phyloP scores from a whole-genome alignment of 2,329 filamentous ascomycete genomes.

The Ceratocystis ficicola region DNA sequence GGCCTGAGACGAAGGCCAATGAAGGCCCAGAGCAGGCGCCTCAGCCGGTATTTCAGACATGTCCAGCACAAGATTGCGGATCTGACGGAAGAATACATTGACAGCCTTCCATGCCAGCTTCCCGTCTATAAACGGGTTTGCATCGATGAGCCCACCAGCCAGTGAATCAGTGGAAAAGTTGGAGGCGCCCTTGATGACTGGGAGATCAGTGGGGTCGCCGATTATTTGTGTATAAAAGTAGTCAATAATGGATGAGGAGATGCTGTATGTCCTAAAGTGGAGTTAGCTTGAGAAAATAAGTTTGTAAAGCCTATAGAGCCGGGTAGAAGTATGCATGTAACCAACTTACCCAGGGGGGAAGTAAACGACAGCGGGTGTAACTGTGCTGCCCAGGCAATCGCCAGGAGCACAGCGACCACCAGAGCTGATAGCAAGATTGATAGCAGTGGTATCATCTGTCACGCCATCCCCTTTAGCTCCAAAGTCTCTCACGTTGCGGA shows the following conservation, averaged over 20 bases:
- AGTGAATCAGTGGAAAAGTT: slow-evolving; percentile 32
- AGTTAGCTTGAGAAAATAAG: neutral
- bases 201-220: slow-evolving; percentile 50
- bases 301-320: neutral
- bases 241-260: slow-evolving; percentile 57
- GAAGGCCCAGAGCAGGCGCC: slow-evolving; percentile 43
- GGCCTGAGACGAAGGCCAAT: slow-evolving; percentile 57
- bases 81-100: slow-evolving; percentile 48
- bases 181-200: slow-evolving; percentile 43
- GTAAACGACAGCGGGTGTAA: slow-evolving; percentile 32
- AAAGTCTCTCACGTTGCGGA: slow-evolving; percentile 38
- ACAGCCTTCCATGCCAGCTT: slow-evolving; percentile 41
- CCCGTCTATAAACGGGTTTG: slow-evolving; percentile 34
- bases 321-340: neutral
- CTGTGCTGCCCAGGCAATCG: slow-evolving; percentile 26
- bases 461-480: slow-evolving; percentile 32
- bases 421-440: slow-evolving; percentile 30
- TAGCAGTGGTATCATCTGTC: slow-evolving; percentile 31
- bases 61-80: slow-evolving; percentile 47
- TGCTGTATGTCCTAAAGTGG: slow-evolving; percentile 48
- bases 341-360: slow-evolving; percentile 30
- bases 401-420: slow-evolving; percentile 35
- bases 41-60: slow-evolving; percentile 38
- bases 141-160: slow-evolving; percentile 36
- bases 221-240: slow-evolving; percentile 72